Conservation (phyloP, 2,329 filamentous ascomycete species). For the Trichophyton schoenleinii region DNA sequence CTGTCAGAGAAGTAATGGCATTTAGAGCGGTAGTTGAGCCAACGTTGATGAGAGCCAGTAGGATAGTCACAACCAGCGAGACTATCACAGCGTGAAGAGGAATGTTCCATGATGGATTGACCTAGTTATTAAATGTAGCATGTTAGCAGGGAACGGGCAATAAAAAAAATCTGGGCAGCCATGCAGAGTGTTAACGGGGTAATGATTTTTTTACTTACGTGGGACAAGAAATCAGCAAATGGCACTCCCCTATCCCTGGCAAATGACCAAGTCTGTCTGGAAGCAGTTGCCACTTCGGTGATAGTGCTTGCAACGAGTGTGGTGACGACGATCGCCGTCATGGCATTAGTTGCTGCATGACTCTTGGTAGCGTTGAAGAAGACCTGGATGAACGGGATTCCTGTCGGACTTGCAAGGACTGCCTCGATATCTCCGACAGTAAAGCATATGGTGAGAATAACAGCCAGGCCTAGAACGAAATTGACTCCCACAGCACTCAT, state of each 20-base stretch:
- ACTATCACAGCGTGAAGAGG: constrained; percentile 38
- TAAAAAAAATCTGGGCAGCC: neutral
- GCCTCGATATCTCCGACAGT: constrained; percentile 39
- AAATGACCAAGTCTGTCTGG: constrained; percentile 46
- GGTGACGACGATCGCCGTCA: constrained; percentile 40
- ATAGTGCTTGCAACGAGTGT: constrained; percentile 40
- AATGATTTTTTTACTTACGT: constrained; percentile 19
- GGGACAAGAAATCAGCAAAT: constrained; percentile 27
- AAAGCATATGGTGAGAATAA: constrained; percentile 45
- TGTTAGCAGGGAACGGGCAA: neutral
- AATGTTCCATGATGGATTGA: constrained; percentile 29
- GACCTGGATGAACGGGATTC: constrained; percentile 48
- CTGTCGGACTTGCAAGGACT: constrained; percentile 35
- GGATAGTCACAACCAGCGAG: constrained; percentile 32
- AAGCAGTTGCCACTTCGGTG: constrained; percentile 45
- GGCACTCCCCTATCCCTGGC: constrained; percentile 32
- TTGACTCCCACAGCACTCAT: constrained; percentile 40
- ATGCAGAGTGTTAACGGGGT: neutral
- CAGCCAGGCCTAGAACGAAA: constrained; percentile 42
- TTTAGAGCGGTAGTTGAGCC: constrained; percentile 36
- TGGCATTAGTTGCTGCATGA: constrained; percentile 37
- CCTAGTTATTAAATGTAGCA: constrained; percentile 16
- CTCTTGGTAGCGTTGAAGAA: constrained; percentile 42
- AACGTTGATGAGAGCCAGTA: constrained; percentile 42
- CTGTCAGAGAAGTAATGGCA: constrained; percentile 33